These are phyloP conservation scores for Aphanocladium album DNA, from an alignment of 2,329 filamentous ascomycete species.

Conservation along the genomic window DNA sequence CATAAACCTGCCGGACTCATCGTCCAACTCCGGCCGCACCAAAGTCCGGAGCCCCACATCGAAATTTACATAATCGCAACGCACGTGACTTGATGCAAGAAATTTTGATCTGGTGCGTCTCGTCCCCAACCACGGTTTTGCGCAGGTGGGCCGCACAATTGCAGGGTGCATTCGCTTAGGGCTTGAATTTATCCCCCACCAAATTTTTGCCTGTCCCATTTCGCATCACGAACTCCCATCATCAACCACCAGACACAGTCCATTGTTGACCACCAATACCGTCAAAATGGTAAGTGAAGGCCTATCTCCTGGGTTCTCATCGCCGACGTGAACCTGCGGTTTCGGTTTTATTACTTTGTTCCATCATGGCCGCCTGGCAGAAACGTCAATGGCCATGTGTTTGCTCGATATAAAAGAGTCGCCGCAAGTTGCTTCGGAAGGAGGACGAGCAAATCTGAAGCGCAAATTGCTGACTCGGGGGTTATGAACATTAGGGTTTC, in stretches of 20 bases:
- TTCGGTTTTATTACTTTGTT: not conserved
- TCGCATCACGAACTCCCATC: constrained; percentile 21
- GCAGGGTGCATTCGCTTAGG: constrained; percentile 29
- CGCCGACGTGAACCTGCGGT: not conserved
- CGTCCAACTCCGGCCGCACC: not conserved
- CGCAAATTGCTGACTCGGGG: constrained; percentile 99
- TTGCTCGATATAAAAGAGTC: constrained; percentile 58
- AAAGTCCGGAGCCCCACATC: not conserved
- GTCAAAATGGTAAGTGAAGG: constrained; percentile 66
- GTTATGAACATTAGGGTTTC: constrained; percentile 63
- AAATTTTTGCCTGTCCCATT: constrained; percentile 24
- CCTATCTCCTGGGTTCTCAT: constrained; percentile 25
- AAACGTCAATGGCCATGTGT: constrained; percentile 34
- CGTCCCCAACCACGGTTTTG: constrained; percentile 14
- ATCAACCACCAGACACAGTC: constrained; percentile 31
- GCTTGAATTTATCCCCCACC: constrained; percentile 38
- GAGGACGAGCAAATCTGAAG: constrained; percentile 69
- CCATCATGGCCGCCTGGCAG: constrained; percentile 26
- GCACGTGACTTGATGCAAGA: not conserved
- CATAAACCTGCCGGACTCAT: not conserved
- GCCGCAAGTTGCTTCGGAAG: constrained; percentile 98
- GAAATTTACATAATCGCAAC: not conserved
- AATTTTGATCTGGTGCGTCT: not conserved
- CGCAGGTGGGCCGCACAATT: constrained; percentile 12
- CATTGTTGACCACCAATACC: constrained; percentile 42